Percentiles rank a stretch among this genome's conserved stretches.
Conservation (phyloP, 495 filamentous ascomycete genomes). For the Xylaria curta region DNA sequence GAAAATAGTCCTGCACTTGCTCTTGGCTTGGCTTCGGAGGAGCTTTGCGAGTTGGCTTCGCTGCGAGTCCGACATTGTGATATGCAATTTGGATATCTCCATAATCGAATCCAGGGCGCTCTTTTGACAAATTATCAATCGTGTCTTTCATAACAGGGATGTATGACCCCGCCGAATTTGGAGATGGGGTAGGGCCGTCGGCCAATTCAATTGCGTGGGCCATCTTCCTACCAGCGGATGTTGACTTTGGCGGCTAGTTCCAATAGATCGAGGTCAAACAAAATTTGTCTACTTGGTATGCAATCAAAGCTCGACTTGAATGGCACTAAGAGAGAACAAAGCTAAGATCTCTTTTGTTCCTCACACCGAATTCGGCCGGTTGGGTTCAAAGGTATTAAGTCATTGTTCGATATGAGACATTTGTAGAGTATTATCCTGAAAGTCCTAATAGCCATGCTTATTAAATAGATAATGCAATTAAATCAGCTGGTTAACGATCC, state of each 20-base stretch:
- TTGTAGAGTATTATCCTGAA: not conserved
- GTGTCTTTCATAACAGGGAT: constrained; percentile 2
- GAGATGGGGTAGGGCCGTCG: not conserved
- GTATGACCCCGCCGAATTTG: not conserved
- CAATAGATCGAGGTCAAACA: not conserved
- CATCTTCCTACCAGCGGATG: not conserved
- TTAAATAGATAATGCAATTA: too few relatives aligned
- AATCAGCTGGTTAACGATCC: too few relatives aligned
- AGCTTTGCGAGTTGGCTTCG: not conserved
- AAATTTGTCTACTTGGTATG: not conserved
- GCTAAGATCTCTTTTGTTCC: not conserved
- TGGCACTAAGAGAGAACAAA: not conserved
- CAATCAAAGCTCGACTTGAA: not conserved
- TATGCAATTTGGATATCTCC: constrained; percentile 1
- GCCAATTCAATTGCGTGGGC: not conserved
- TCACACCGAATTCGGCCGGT: not conserved
- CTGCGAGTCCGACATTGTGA: not conserved
- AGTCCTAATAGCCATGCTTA: too few relatives aligned
- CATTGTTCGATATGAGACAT: not conserved
- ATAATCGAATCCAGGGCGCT: not conserved
- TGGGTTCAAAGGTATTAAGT: not conserved
- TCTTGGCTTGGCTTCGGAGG: not conserved
- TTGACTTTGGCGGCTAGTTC: not conserved
- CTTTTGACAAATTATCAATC: not conserved
- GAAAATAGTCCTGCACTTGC: not conserved